Base-by-base conservation (phyloP, 345 rosid genomes). In the Brassica carinata region DNA sequence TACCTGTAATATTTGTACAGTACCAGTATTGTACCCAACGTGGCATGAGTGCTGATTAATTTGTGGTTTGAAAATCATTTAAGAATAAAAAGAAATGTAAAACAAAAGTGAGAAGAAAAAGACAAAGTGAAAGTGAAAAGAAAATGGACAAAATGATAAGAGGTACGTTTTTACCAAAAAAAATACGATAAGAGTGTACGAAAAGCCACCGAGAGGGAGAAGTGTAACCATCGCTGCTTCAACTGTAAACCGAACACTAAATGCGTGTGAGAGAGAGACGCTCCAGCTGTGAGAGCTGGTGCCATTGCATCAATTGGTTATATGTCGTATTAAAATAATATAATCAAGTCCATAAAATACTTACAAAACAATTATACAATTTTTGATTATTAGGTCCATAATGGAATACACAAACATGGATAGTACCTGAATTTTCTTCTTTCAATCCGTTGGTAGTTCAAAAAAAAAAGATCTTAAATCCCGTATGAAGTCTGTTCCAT, bases 211-310 rank as follows among this genome's bases (percentile, higher is more conserved):
- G 36, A 64, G 79, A 75, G 26, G 26, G 8, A 61, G 33, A 61
- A 64, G 72, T 70, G 79, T 55, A 80, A 80, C 83, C 76, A 80
- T 69, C 83, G 83, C 74, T 65, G 83, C 83, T 80, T 75, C 83
- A 80, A 80, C 83, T 0, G 79, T 75, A 70, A 80, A 80, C 83
- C 13, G 75, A 40, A 64, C 83, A 80, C 71, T 80, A 63, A 80
- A 80, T 80, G 83, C 65, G 48, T 74, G 74, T 58, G 83, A 23
- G 58, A 78, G 45, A 38, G 8, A 73, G 7, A 34, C 4, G 9
- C 30, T 80, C 79, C 83, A 80, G 79, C 83, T 80, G 71, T 73
- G 77, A 72, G 68, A 38, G 40, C 33, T 27, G 69, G 69, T 58
- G 64, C 78, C 70, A 61, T 36, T 65, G 64, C 43, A 80, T 80